Evolutionary conservation across 768 basidiomycete species (phyloP), one percentile per base, ranked within the genome.

Genomic region (Termitomyces sp.): DNA sequence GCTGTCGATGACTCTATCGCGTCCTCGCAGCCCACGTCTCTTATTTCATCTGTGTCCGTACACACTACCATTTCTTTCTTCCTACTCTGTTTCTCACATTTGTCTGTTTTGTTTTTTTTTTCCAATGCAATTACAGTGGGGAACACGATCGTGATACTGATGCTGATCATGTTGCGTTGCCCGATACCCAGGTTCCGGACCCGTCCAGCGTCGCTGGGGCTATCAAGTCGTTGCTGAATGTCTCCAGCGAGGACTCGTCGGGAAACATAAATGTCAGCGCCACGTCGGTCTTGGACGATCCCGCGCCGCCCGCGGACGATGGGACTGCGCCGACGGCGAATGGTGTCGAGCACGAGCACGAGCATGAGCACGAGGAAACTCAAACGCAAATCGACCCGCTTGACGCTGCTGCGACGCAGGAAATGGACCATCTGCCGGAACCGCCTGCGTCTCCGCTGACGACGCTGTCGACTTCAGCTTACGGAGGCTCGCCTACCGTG

Each of bases 381-480:
- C 67, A 69, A 58, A 58, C 63, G 20, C 66, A 67, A 36, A 30
- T 59, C 22, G 50, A 55, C 33, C 62, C 59, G 9, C 50, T 62
- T 4, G 64, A 67, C 30, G 24, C n/a, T 16, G 69, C 67, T 18
- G 69, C 68, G 36, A 47, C 63, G 16, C 58, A 64, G 13, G 72
- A 72, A 55, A 68, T 45, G 42, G 82, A 84, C 50, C 80, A 85
- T 65, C 69, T 82, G 6, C 79, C 81, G 8, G 86, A 87, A 65
- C 84, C 84, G 31, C 83, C 84, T 33, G 76, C 78, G 20, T 87
- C 85, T 5, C 83, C 82, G 16, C 82, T 81, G 9, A 68, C 77
- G 59, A 81, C 80, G 0, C 66, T 81, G 11, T 78, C 78, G 7
- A 73, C 72, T 42, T 74, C 77, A 18, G 72, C 81, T 4, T 77